Percentiles rank a stretch among this genome's conserved stretches.
These are phyloP conservation scores for Penicillium sp. DNA, from an alignment of 2,329 filamentous ascomycete species.

Conservation along the genomic window DNA sequence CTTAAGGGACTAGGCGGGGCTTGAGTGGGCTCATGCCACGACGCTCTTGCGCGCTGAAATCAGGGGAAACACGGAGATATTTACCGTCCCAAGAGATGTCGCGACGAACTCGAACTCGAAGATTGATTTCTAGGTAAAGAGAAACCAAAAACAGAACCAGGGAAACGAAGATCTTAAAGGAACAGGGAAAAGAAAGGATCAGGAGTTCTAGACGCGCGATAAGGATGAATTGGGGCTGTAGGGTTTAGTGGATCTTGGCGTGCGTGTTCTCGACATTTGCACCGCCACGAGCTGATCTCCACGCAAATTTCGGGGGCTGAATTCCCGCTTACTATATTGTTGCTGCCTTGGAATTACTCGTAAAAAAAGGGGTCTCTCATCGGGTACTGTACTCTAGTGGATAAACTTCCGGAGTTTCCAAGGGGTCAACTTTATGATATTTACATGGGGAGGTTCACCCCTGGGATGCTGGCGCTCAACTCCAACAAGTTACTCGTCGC, in stretches of 20 bases:
- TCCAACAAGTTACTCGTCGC: background rate
- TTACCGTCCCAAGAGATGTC: background rate
- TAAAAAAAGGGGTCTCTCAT: background rate
- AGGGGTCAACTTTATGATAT: background rate
- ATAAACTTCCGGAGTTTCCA: too few species aligned
- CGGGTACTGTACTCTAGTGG: background rate
- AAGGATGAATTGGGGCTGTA: conserved; percentile 16
- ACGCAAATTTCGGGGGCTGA: background rate
- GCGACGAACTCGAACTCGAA: background rate
- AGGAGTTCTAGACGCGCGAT: conserved; percentile 23
- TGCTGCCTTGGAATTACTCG: background rate
- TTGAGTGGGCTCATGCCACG: conserved; percentile 1
- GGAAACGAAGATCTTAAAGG: background rate
- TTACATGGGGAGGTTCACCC: background rate
- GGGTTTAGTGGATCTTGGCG: conserved; percentile 22
- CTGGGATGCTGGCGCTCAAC: too few species aligned
- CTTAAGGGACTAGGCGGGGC: conserved; percentile 10
- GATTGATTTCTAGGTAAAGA: background rate
- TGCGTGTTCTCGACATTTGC: conserved; percentile 9
- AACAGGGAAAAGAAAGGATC: background rate
- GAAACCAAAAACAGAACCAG: background rate
- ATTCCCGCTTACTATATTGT: background rate
- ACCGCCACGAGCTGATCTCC: conserved; percentile 20
- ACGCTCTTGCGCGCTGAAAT: background rate
- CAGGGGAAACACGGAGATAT: background rate